phyloP scores from a whole-genome alignment of 306 rosid species.

The Cucumis melo region DNA sequence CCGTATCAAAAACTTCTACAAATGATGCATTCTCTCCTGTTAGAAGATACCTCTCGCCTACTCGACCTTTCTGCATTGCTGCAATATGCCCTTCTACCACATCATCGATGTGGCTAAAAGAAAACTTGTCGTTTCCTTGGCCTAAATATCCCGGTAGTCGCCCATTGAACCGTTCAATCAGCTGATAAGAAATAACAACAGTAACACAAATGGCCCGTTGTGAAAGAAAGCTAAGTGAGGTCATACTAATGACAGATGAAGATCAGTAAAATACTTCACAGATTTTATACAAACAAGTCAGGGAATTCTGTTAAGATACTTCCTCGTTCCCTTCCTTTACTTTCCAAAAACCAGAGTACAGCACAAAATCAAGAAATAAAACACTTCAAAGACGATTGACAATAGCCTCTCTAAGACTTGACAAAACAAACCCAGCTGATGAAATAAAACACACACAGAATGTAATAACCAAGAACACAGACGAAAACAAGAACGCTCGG shows the following conservation, averaged over 20 bases:
- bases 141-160: slow-evolving; percentile 87
- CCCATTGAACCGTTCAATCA: slow-evolving; percentile 65
- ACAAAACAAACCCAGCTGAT: too few relatives aligned
- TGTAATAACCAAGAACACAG: too few relatives aligned
- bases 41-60: slow-evolving; percentile 63
- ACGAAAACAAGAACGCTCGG: too few relatives aligned
- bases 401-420: too few relatives aligned
- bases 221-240: not conserved
- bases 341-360: too few relatives aligned
- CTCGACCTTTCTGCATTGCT: slow-evolving; percentile 47
- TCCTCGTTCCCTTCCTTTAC: too few relatives aligned
- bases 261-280: not conserved
- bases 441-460: too few relatives aligned
- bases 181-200: slow-evolving; percentile 18
- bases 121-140: slow-evolving; percentile 42
- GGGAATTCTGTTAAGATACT: too few relatives aligned
- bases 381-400: too few relatives aligned
- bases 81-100: slow-evolving; percentile 77
- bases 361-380: too few relatives aligned
- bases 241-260: not conserved
- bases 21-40: slow-evolving; percentile 91
- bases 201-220: not conserved
- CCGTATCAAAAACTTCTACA: slow-evolving; percentile 51
- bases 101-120: slow-evolving; percentile 80
- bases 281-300: not conserved